Conservation (phyloP, 1,139 yeast genomes). For the Saccharomyces pastorianus region DNA sequence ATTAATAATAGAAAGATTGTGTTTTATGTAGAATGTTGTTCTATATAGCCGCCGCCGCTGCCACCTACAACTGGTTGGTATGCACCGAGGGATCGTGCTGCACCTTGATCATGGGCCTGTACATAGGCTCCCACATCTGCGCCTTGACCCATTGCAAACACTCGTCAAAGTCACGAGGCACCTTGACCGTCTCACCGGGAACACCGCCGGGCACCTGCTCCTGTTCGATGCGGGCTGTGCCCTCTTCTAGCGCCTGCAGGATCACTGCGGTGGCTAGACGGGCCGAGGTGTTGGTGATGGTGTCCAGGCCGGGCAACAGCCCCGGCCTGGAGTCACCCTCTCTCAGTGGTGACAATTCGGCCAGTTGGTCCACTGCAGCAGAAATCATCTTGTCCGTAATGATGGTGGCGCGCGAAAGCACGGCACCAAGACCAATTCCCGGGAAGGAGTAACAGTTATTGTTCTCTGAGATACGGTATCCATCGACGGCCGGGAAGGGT, state of each 20-base stretch:
- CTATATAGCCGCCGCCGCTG: too few relatives aligned
- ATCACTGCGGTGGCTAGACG: conserved; percentile 90
- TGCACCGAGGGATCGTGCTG: conserved; percentile 64
- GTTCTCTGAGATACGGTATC: conserved; percentile 81
- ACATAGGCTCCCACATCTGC: conserved; percentile 94
- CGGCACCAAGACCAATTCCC: conserved; percentile 94
- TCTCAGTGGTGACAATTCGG: conserved; percentile 67
- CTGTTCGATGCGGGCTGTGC: conserved; percentile 65
- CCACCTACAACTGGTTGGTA: conserved; percentile 51
- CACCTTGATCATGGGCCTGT: conserved; percentile 79
- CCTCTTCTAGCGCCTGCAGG: conserved; percentile 77
- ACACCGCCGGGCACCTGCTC: conserved; percentile 37
- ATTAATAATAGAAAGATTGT: too few relatives aligned
- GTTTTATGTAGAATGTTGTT: too few relatives aligned
- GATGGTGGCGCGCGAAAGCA: conserved; percentile 68
- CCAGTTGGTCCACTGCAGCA: conserved; percentile 90
- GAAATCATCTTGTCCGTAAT: conserved; percentile 88
- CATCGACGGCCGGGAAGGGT: conserved; percentile 90
- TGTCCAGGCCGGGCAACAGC: conserved; percentile 77
- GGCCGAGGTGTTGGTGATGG: conserved; percentile 81
- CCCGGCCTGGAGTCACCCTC: conserved; percentile 75
- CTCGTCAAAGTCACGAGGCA: conserved; percentile 72
- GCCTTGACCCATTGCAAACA: conserved; percentile 83
- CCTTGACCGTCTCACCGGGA: conserved; percentile 54
- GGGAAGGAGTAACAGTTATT: conserved; percentile 97